Percentiles rank a stretch among this genome's conserved stretches.
These are phyloP conservation scores for Juncus effusus DNA, from an alignment of 176 grass and related monocot genomes.

Conservation along the genomic window DNA sequence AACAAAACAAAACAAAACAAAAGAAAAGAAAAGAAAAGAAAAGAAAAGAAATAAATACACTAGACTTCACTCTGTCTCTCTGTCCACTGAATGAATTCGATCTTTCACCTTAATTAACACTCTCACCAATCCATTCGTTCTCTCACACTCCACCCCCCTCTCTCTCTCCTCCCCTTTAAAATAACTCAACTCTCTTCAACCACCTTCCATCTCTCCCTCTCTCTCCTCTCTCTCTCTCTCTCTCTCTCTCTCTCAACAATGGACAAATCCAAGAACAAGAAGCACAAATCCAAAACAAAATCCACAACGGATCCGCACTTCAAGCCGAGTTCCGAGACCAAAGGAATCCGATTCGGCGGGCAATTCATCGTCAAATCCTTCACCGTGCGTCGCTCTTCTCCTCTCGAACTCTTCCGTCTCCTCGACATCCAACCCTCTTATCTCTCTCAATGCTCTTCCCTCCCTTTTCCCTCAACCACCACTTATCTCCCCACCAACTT, in stretches of 20 bases:
- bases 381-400: conserved; percentile 84
- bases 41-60: background rate
- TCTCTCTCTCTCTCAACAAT: conserved; percentile 1
- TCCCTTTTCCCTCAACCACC: conserved; percentile 89
- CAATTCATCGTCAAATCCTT: conserved; percentile 97
- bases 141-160: conserved; percentile 26
- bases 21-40: background rate
- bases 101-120: conserved; percentile 23
- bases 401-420: conserved; percentile 85
- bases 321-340: conserved; percentile 76
- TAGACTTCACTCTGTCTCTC: conserved; percentile 10
- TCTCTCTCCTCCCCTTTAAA: conserved; percentile 19
- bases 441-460: conserved; percentile 72
- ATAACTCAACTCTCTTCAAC: conserved; percentile 4
- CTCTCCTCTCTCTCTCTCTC: conserved; percentile 3
- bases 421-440: conserved; percentile 91
- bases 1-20: background rate
- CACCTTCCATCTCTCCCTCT: background rate
- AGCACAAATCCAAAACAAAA: conserved; percentile 6
- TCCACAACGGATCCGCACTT: conserved; percentile 50
- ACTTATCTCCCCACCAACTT: conserved; percentile 89
- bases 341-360: conserved; percentile 83
- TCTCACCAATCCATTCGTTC: conserved; percentile 11
- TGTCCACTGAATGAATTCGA: conserved; percentile 10
- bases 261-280: conserved; percentile 10